Evolutionary conservation across 768 basidiomycete genomes (phyloP), one percentile per base, ranked within the genome.

Genomic region (Tulasnella sp.): DNA sequence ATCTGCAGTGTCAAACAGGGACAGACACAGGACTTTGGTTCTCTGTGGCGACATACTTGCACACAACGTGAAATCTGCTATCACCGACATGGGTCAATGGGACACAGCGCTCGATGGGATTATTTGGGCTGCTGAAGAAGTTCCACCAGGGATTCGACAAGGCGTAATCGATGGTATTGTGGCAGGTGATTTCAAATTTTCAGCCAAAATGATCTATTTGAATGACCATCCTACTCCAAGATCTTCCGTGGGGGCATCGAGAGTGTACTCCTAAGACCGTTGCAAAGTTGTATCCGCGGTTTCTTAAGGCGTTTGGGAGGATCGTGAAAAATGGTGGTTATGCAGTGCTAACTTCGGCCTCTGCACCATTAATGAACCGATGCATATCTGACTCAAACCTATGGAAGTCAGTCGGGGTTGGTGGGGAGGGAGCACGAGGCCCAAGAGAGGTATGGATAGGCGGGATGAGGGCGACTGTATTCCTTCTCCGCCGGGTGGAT

Each of bases 241-340:
- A 75, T 45, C 64, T 75, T 2, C 74, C 74, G 12, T 75, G 74
- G 74, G 74, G 74, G 3, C 74, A 75, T 64, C 74, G 74, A 37
- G 74, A 75, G 38, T 54, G 58, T 5, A 75, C 74, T 4, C 74
- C 74, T 22, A 37, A 49, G 29, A 34, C 38, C 3, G 49, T 75
- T 12, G 74, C 67, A 39, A 75, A 75, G 58, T 29, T 64, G n/a
- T 75, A 75, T 75, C 74, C 74, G 17, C 19, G 14, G n/a, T 75
- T 75, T 40, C 74, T 75, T 25, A 45, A 34, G 11, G 67, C 74
- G 15, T 75, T 75, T 38, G 74, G 58, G 17, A 64, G 42, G 31
- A 68, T 68, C 9, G 49, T 67, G 7, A 38, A 29, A 64, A n/a
- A 31, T 37, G 74, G 74, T 22, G 54, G 74, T n/a, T 39, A 75